A percentile compares a stretch with the other conserved stretches of the same genome.
Conservation (phyloP, 2,329 filamentous ascomycete species). For the Cytospora leucostoma region DNA sequence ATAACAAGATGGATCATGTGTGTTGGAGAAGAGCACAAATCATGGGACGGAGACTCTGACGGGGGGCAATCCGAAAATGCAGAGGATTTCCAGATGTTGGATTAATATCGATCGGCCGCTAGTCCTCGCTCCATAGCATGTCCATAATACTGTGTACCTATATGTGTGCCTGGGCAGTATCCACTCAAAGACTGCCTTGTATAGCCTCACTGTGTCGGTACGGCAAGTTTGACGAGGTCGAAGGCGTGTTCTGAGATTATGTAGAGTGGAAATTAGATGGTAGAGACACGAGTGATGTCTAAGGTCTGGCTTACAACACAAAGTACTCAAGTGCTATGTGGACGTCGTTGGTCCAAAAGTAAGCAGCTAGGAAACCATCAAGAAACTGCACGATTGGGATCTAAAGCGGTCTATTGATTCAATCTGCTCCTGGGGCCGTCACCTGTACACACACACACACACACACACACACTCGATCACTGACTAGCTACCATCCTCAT, state of each 20-base stretch:
- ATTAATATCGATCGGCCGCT: constrained; percentile 7
- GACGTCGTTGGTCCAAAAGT: not conserved
- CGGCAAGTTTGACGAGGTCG: not conserved
- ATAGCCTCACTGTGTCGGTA: not conserved
- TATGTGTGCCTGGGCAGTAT: not conserved
- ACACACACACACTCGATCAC: not conserved
- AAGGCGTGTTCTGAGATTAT: not conserved
- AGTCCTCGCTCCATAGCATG: constrained; percentile 4
- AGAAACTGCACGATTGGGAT: not conserved
- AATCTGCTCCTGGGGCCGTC: constrained; percentile 1
- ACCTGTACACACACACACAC: not conserved
- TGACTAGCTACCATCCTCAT: constrained; percentile 10
- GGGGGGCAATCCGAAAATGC: not conserved
- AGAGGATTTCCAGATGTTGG: not conserved
- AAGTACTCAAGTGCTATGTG: too few species aligned
- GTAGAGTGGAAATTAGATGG: not conserved
- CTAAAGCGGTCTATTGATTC: not conserved
- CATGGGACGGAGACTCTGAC: not conserved
- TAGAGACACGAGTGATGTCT: not conserved
- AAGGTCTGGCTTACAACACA: not conserved
- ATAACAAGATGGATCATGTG: not conserved
- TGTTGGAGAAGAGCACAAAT: not conserved
- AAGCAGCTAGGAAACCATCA: not conserved
- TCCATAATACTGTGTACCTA: not conserved
- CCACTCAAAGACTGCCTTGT: not conserved